Evolutionary conservation across 1,284 basidiomycete species (phyloP).

Genomic region (Trichosporon sp.): DNA sequence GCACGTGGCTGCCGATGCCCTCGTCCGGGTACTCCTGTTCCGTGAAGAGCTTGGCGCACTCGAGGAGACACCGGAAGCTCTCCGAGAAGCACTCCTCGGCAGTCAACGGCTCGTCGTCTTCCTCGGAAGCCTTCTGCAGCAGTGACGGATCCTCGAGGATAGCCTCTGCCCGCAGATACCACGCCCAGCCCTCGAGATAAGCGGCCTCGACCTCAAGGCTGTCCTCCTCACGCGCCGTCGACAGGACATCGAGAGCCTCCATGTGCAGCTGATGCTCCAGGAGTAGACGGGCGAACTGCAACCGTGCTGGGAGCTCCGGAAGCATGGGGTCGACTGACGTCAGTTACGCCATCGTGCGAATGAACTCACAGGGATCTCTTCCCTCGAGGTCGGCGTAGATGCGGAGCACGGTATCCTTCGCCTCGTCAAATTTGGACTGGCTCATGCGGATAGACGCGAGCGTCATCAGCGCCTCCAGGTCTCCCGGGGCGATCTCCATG

Average conservation of each 20-base stretch:
- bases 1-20: conserved; percentile 71
- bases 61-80: conserved; percentile 73
- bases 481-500: conserved; percentile 67
- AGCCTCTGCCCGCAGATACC: conserved; percentile 60
- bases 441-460: conserved; percentile 86
- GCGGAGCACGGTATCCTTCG: conserved; percentile 63
- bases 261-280: conserved; percentile 71
- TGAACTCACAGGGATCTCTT: conserved; percentile 59
- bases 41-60: conserved; percentile 68
- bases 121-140: conserved; percentile 7
- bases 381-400: conserved; percentile 72
- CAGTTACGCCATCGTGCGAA: not conserved
- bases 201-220: conserved; percentile 86
- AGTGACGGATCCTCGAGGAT: conserved; percentile 28
- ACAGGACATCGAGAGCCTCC: conserved; percentile 69
- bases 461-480: conserved; percentile 73
- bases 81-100: conserved; percentile 79
- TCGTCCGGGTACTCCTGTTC: conserved; percentile 69
- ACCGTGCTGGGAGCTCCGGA: conserved; percentile 69
- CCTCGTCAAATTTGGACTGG: conserved; percentile 76
- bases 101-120: conserved; percentile 55
- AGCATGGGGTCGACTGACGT: conserved; percentile 61
- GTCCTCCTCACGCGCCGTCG: conserved; percentile 74
- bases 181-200: conserved; percentile 94
- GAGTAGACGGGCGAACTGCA: conserved; percentile 74